Evolutionary conservation across 2,329 filamentous ascomycete genomes (phyloP).

Genomic region (Colletotrichum chrysophilum): DNA sequence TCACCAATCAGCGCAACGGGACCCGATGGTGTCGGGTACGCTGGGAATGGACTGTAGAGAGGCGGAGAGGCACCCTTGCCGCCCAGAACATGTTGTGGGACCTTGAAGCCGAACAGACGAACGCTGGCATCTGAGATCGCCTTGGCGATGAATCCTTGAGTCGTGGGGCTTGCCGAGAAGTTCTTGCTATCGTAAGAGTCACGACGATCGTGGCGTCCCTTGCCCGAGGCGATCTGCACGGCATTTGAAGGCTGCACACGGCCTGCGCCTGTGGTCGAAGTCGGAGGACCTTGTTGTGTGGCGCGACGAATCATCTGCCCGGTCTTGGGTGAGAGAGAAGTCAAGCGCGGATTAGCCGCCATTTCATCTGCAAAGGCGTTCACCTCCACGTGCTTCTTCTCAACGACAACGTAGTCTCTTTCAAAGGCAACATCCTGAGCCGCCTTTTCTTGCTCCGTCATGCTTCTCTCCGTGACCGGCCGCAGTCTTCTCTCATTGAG

Average conservation of each 20-base stretch:
- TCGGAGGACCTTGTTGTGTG: slow-evolving; percentile 77
- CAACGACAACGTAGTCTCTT: slow-evolving; percentile 93
- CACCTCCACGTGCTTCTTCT: slow-evolving; percentile 94
- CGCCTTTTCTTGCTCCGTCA: slow-evolving; percentile 71
- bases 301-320: slow-evolving; percentile 75
- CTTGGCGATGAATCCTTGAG: slow-evolving; percentile 91
- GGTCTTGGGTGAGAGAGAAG: slow-evolving; percentile 56
- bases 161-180: slow-evolving; percentile 75
- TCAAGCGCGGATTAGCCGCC: slow-evolving; percentile 77
- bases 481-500: slow-evolving; percentile 38
- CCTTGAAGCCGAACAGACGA: slow-evolving; percentile 74
- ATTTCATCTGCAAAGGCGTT: slow-evolving; percentile 97
- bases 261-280: slow-evolving; percentile 72
- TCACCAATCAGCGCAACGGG: slow-evolving; percentile 70
- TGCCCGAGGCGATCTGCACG: slow-evolving; percentile 75
- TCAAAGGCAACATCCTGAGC: slow-evolving; percentile 91
- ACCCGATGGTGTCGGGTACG: slow-evolving; percentile 75
- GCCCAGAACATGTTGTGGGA: slow-evolving; percentile 64
- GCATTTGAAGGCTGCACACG: slow-evolving; percentile 71
- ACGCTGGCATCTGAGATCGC: slow-evolving; percentile 92
- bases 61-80: slow-evolving; percentile 73
- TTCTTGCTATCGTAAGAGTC: slow-evolving; percentile 76
- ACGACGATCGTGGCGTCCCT: slow-evolving; percentile 72
- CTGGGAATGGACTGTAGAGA: slow-evolving; percentile 81
- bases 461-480: slow-evolving; percentile 29